These are phyloP conservation scores for Choanephora cucurbitarum DNA, from an alignment of 371 early-diverging fungal genomes.

Conservation along the genomic window DNA sequence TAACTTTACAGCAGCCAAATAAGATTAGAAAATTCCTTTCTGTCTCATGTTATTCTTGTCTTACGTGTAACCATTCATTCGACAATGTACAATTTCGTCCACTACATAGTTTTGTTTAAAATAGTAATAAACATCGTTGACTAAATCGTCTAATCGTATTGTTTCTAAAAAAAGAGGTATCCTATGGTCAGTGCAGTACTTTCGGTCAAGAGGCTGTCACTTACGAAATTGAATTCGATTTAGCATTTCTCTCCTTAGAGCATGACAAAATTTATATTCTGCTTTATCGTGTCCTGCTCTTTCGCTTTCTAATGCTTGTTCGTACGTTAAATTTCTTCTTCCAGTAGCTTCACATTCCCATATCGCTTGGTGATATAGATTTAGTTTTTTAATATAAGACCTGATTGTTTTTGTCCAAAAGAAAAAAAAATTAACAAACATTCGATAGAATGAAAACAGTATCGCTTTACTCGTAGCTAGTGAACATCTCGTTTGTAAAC, in stretches of 20 bases:
- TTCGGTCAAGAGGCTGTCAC: too few relatives aligned
- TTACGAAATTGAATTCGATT: conserved; percentile 71
- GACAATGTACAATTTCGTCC: conserved; percentile 49
- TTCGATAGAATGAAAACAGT: too few relatives aligned
- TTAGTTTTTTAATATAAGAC: conserved; percentile 70
- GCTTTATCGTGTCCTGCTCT: conserved; percentile 48
- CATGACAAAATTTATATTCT: conserved; percentile 63
- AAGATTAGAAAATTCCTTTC: too few relatives aligned
- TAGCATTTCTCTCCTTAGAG: conserved; percentile 61
- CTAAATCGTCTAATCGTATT: conserved; percentile 45
- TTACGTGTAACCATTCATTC: conserved; percentile 36
- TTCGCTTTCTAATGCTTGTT: conserved; percentile 87
- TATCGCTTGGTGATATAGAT: conserved; percentile 69
- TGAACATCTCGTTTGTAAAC: conserved; percentile 87
- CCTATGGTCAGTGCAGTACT: too few relatives aligned
- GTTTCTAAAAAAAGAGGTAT: conserved; percentile 44
- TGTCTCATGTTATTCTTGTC: background rate
- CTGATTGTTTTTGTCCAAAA: too few relatives aligned
- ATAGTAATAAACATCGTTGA: conserved; percentile 47
- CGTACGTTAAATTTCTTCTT: conserved; percentile 73
- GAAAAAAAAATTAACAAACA: conserved; percentile 3
- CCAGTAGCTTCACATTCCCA: conserved; percentile 85
- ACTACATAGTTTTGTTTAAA: conserved; percentile 44
- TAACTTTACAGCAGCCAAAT: conserved; percentile 32
- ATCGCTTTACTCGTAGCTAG: conserved; percentile 85